Conservation (phyloP, 495 filamentous ascomycete species). For the Lasiosphaeria miniovina region DNA sequence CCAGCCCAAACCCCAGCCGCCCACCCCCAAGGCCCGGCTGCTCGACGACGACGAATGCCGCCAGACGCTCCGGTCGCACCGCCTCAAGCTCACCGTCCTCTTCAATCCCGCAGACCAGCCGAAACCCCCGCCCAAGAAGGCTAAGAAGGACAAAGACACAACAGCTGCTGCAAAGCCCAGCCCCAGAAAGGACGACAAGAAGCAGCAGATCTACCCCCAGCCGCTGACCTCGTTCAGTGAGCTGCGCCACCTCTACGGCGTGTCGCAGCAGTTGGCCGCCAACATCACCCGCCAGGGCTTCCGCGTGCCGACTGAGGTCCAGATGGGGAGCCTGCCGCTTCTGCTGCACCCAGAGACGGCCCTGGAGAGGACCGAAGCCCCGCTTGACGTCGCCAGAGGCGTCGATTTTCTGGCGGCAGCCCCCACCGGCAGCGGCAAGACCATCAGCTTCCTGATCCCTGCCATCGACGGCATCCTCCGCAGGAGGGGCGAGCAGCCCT, state of each 20-base stretch:
- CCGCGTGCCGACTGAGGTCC: slow-evolving; percentile 84
- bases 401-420: slow-evolving; percentile 82
- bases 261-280: slow-evolving; percentile 65
- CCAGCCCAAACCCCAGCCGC: slow-evolving; percentile 19
- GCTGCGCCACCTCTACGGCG: slow-evolving; percentile 63
- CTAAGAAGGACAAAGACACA: slow-evolving; percentile 48
- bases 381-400: slow-evolving; percentile 27
- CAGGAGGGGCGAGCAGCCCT: slow-evolving; percentile 37
- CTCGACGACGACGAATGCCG: slow-evolving; percentile 65
- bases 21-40: slow-evolving; percentile 30
- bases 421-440: slow-evolving; percentile 97
- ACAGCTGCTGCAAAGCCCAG: slow-evolving; percentile 29
- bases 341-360: slow-evolving; percentile 55
- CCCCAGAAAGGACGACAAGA: slow-evolving; percentile 31
- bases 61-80: slow-evolving; percentile 73
- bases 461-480: slow-evolving; percentile 70
- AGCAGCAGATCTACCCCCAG: slow-evolving; percentile 62
- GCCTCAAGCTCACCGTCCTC: slow-evolving; percentile 79
- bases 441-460: slow-evolving; percentile 85
- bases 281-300: slow-evolving; percentile 87
- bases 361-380: slow-evolving; percentile 29
- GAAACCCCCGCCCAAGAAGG: slow-evolving; percentile 31
- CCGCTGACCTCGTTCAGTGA: slow-evolving; percentile 77
- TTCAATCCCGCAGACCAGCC: slow-evolving; percentile 34
- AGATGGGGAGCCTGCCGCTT: slow-evolving; percentile 79